Base-by-base conservation (phyloP, 306 rosid species). In the Sophora flavescens region DNA sequence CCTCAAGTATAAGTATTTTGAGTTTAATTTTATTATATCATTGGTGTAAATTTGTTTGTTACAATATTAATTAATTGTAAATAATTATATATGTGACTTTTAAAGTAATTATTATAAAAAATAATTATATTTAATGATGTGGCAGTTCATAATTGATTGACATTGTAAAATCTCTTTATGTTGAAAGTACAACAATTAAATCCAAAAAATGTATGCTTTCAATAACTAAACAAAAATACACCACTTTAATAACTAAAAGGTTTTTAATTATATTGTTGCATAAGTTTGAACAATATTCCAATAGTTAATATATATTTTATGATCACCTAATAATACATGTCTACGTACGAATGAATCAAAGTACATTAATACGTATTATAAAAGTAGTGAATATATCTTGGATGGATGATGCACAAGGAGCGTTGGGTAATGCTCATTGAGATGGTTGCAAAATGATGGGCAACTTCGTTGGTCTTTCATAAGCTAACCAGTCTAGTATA, bases 401-500 rank as follows among this genome's bases (percentile, higher is more conserved):
- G 61, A 60, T 30, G 77, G 57, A 64, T 30, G 77, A 80, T 47
- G 76, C 58, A 18, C 26, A 12, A 52, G 64, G 48, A 76, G 73
- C 57, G 39, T 63, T 41, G 72, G 15, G 80, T 70, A 51, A 50
- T 61, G 54, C 30, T 75, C 77, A 68, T 59, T 26, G 48, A 75
- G 74, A 80, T 67, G 82, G 88, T 85, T 72, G 50, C 74, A 65
- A 42, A 48, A 71, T 76, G 76, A 77, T 74, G 74, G 78, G 71
- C 82, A 64, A 77, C 79, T 81, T 61, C 81, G 63, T 74, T 77
- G 68, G 38, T 65, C 69, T 69, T 75, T 78, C 84, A 76, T 85
- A 85, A 87, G 93, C 96, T 71, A 88, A 80, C 68, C 87, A 88
- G 93, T 90, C 90, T 77, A 13, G 6, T 69, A 44, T 17, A 17